phyloP scores from a whole-genome alignment of 2,329 filamentous ascomycete genomes.

The Trichophyton verrucosum region DNA sequence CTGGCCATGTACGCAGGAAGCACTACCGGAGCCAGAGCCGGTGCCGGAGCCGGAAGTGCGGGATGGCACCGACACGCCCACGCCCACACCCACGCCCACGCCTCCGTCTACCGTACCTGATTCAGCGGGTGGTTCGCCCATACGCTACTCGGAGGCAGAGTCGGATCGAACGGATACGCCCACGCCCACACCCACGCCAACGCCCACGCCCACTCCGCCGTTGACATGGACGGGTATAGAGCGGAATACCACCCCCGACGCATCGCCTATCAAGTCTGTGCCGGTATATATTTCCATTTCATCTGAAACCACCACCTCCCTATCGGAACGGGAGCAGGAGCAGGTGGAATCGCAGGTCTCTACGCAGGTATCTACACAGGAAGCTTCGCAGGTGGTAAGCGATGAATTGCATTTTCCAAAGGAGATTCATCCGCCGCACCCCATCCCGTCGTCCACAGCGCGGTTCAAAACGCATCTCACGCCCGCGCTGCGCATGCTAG shows the following conservation, averaged over 20 bases:
- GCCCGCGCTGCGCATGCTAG: conserved; percentile 41
- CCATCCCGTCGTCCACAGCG: conserved; percentile 34
- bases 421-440: conserved; percentile 43
- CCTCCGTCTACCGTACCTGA: conserved; percentile 7
- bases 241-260: conserved; percentile 6
- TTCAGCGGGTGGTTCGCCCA: background rate
- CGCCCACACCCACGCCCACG: too few relatives aligned
- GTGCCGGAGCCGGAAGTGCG: too few relatives aligned
- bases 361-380: background rate
- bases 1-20: background rate
- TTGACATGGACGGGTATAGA: conserved; percentile 6
- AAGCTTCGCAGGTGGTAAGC: background rate
- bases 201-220: background rate
- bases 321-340: background rate
- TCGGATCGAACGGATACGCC: background rate
- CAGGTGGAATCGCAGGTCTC: background rate
- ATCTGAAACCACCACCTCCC: background rate
- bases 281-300: background rate
- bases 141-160: background rate
- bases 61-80: too few relatives aligned
- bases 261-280: background rate
- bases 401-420: conserved; percentile 18
- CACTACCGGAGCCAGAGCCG: too few relatives aligned
- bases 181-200: background rate
- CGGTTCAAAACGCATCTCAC: conserved; percentile 47